Conservation (phyloP, 1,284 basidiomycete species). For the Vanrija humicola region DNA sequence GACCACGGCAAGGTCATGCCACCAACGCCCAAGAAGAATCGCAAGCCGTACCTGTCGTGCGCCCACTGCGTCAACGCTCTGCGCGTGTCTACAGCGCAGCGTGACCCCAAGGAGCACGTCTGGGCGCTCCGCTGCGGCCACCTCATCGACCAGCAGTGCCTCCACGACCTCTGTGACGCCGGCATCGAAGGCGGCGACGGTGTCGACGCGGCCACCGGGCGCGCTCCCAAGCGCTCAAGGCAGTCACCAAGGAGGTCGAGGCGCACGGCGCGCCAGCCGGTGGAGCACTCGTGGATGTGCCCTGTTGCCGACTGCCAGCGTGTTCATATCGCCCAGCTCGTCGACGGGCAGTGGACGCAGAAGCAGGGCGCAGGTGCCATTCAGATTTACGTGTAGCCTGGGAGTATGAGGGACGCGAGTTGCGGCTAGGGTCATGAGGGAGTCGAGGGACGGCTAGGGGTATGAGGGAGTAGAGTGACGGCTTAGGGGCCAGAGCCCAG, state of each 20-base stretch:
- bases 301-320: slow-evolving; percentile 32
- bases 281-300: slow-evolving; percentile 31
- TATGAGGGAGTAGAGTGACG: no score
- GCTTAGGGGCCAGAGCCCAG: no score
- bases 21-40: slow-evolving; percentile 1
- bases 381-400: slow-evolving; percentile 28
- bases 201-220: neutral
- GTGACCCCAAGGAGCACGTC: slow-evolving; percentile 33
- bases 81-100: slow-evolving; percentile 31
- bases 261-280: neutral
- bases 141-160: slow-evolving; percentile 45
- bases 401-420: neutral
- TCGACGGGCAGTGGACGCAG: slow-evolving; percentile 26
- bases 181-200: neutral
- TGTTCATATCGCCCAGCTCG: slow-evolving; percentile 25
- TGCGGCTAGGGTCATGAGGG: no score
- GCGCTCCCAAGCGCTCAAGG: neutral
- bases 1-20: slow-evolving; percentile 26
- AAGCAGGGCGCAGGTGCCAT: slow-evolving; percentile 33
- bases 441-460: no score
- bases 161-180: slow-evolving; percentile 16
- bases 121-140: slow-evolving; percentile 48
- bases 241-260: neutral
- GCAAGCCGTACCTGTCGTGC: slow-evolving; percentile 35
- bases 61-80: slow-evolving; percentile 36